A percentile compares a stretch with the other conserved stretches of the same genome.
Conservation (phyloP, 2,329 filamentous ascomycete genomes). For the Penicillium rolfsii region DNA sequence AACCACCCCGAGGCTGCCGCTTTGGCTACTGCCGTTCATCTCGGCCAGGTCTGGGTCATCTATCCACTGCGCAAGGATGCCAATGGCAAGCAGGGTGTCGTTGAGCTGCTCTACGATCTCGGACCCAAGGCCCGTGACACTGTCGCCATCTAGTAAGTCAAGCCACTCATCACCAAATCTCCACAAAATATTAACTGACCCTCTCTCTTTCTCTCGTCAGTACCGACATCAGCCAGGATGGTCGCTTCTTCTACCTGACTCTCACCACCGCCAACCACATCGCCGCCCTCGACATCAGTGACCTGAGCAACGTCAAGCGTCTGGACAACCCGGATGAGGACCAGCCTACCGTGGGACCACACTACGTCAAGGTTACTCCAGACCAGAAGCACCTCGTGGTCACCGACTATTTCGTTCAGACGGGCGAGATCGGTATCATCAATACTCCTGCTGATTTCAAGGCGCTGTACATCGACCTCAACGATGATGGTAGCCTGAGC, state of each 20-base stretch:
- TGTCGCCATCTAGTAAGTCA: slow-evolving; percentile 58
- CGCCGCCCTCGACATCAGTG: slow-evolving; percentile 63
- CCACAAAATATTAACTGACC: neutral
- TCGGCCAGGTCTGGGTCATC: slow-evolving; percentile 67
- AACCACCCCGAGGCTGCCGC: slow-evolving; percentile 62
- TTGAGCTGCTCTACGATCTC: slow-evolving; percentile 62
- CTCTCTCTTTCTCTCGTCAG: slow-evolving; percentile 23
- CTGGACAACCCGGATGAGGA: slow-evolving; percentile 63
- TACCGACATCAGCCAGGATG: slow-evolving; percentile 62
- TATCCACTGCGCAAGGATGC: slow-evolving; percentile 62
- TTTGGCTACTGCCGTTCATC: slow-evolving; percentile 62
- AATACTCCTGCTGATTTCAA: slow-evolving; percentile 67
- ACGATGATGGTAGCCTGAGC: slow-evolving; percentile 56
- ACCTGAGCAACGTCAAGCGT: slow-evolving; percentile 62
- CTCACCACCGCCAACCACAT: slow-evolving; percentile 66
- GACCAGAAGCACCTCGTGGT: slow-evolving; percentile 67
- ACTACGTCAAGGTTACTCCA: slow-evolving; percentile 67
- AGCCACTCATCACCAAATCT: neutral
- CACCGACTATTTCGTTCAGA: slow-evolving; percentile 69
- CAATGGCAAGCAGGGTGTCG: slow-evolving; percentile 60
- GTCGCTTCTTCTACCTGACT: slow-evolving; percentile 62
- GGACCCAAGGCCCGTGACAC: slow-evolving; percentile 60
- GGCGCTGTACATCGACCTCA: slow-evolving; percentile 64
- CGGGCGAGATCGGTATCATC: slow-evolving; percentile 62
- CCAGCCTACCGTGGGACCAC: slow-evolving; percentile 64